Evolutionary conservation across 495 filamentous ascomycete genomes (phyloP).

Genomic region (Gamarada debralockiae): DNA sequence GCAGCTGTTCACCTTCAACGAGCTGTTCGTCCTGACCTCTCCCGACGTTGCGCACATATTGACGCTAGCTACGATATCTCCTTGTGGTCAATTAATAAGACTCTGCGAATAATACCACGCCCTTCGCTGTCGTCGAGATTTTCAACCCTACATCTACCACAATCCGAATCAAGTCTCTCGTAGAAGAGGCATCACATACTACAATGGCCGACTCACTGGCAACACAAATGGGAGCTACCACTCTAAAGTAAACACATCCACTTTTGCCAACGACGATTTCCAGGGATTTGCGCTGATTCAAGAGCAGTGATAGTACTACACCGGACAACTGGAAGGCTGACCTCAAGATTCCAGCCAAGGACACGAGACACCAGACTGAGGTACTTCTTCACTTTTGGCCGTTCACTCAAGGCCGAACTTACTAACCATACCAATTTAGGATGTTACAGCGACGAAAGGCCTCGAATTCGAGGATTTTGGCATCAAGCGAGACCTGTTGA

Average conservation of each 20-base stretch:
- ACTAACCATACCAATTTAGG: slow-evolving; percentile 43
- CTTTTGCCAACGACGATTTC: background rate
- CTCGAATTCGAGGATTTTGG: slow-evolving; percentile 96
- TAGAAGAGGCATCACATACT: slow-evolving; percentile 4
- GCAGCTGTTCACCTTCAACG: slow-evolving; percentile 1
- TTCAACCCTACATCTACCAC: background rate
- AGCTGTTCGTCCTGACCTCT: background rate
- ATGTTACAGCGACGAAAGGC: slow-evolving; percentile 96
- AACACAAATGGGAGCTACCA: slow-evolving; percentile 67
- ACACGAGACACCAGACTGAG: slow-evolving; percentile 90
- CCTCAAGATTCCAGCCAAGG: slow-evolving; percentile 75
- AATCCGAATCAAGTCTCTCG: background rate
- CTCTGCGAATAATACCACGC: background rate
- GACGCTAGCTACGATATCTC: slow-evolving; percentile 1
- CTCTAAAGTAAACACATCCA: slow-evolving; percentile 41
- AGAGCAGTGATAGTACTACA: slow-evolving; percentile 40
- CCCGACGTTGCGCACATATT: background rate
- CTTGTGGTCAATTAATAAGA: background rate
- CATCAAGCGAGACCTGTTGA: slow-evolving; percentile 89
- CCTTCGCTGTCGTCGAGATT: background rate
- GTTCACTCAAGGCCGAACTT: background rate
- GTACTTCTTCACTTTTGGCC: slow-evolving; percentile 36
- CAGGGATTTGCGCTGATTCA: slow-evolving; percentile 18
- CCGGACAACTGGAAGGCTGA: slow-evolving; percentile 74
- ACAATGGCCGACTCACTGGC: slow-evolving; percentile 44